These are phyloP conservation scores for Rhizopus arrhizus DNA, from an alignment of 371 early-diverging fungal genomes.

Conservation along the genomic window DNA sequence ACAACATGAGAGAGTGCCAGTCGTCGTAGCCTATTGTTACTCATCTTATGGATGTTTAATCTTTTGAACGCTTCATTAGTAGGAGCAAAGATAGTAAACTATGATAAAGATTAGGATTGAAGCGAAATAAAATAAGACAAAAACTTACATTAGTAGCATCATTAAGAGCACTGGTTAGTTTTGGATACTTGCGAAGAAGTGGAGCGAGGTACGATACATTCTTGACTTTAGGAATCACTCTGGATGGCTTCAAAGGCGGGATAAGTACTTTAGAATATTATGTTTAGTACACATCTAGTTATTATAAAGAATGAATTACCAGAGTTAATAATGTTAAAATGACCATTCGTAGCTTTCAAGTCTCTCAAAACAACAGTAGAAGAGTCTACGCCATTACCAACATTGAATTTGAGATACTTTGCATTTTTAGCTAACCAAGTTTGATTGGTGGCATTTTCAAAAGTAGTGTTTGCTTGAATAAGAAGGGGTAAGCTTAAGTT, in stretches of 20 bases:
- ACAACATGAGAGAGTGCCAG: too few relatives aligned
- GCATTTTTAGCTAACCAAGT: conserved; percentile 15
- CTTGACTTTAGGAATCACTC: too few relatives aligned
- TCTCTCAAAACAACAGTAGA: conserved; percentile 30
- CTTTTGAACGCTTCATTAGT: too few relatives aligned
- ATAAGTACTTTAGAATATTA: neutral
- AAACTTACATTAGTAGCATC: too few relatives aligned
- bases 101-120: too few relatives aligned
- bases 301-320: conserved; percentile 14
- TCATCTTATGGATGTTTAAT: too few relatives aligned
- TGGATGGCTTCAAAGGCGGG: neutral
- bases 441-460: conserved; percentile 13
- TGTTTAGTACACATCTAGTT: neutral
- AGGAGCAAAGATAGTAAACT: too few relatives aligned
- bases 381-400: conserved; percentile 32
- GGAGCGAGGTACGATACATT: too few relatives aligned
- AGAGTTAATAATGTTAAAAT: conserved; percentile 38
- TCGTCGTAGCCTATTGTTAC: too few relatives aligned
- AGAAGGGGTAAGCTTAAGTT: conserved; percentile 34
- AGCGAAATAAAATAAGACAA: too few relatives aligned
- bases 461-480: conserved; percentile 26
- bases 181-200: too few relatives aligned
- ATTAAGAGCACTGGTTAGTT: too few relatives aligned
- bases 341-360: conserved; percentile 43
- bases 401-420: conserved; percentile 16